These are phyloP conservation scores for Pholiota microspora DNA, from an alignment of 768 basidiomycete species.

Conservation along the genomic window DNA sequence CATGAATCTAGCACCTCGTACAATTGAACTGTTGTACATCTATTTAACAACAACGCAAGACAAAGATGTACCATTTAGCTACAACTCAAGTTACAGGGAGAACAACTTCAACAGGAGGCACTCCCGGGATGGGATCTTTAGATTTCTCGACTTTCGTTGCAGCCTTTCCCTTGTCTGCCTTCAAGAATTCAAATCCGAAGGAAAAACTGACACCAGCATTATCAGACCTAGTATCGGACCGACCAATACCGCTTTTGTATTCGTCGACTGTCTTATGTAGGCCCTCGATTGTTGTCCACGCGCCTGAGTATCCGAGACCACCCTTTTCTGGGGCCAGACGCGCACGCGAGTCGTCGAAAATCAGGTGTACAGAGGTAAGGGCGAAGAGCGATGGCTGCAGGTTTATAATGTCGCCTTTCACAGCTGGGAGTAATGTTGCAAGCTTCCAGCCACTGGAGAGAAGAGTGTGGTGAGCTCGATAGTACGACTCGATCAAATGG, in stretches of 20 bases:
- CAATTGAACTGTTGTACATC: no score
- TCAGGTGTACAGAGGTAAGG: conserved; percentile 50
- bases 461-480: conserved; percentile 44
- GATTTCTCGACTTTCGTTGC: conserved; percentile 10
- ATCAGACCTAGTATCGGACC: conserved; percentile 36
- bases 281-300: conserved; percentile 57
- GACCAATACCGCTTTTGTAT: conserved; percentile 25
- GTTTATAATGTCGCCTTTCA: conserved; percentile 50
- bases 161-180: conserved; percentile 1
- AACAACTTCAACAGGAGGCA: conserved; percentile 28
- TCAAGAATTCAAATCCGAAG: conserved; percentile 32
- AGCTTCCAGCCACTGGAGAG: conserved; percentile 24
- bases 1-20: no score
- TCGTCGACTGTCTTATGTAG: conserved; percentile 56
- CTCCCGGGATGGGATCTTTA: conserved; percentile 9
- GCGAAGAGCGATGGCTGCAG: conserved; percentile 61
- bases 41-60: not conserved
- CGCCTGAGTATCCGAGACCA: conserved; percentile 60
- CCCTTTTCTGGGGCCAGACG: conserved; percentile 51
- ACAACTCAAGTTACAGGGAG: not conserved
- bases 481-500: conserved; percentile 54
- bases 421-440: conserved; percentile 35
- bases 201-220: conserved; percentile 44
- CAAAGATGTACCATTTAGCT: not conserved
- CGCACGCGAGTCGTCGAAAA: conserved; percentile 68